Evolutionary conservation across 2,329 filamentous ascomycete genomes (phyloP).

Genomic region (Malbranchea zuffiana): DNA sequence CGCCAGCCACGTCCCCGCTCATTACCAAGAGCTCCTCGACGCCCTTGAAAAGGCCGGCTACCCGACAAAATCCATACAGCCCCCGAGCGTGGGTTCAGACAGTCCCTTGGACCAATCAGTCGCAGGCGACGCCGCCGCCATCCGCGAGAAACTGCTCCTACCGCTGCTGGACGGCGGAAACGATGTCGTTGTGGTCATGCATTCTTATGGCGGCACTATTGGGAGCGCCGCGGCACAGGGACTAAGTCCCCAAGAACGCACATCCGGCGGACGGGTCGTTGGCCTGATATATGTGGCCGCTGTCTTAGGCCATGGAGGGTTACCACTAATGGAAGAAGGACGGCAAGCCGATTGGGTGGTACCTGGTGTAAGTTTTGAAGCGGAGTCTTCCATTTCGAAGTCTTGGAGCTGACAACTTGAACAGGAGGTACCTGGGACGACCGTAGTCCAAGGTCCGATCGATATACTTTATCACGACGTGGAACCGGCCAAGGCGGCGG

Average conservation of each 20-base stretch:
- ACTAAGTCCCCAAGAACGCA: constrained; percentile 12
- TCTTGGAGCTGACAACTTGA: too few species aligned
- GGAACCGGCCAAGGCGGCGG: constrained; percentile 1
- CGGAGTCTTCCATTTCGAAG: too few species aligned
- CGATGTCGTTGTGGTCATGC: constrained; percentile 27
- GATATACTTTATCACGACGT: constrained; percentile 11
- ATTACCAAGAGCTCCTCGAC: constrained; percentile 19
- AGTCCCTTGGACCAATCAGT: constrained; percentile 15
- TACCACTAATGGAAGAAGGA: too few species aligned
- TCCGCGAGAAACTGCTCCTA: constrained; percentile 19
- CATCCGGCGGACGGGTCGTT: constrained; percentile 8
- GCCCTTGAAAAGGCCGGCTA: constrained; percentile 26
- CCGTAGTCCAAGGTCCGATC: too few species aligned
- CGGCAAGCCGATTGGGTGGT: too few species aligned
- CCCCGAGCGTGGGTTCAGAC: constrained; percentile 13
- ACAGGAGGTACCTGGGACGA: too few species aligned
- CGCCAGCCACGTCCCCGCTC: constrained; percentile 27
- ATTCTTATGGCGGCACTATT: constrained; percentile 29
- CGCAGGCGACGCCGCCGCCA: constrained; percentile 19
- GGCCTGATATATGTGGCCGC: constrained; percentile 9
- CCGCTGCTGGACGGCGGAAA: constrained; percentile 24
- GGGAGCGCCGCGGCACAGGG: constrained; percentile 22
- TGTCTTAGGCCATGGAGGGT: constrained; percentile 5
- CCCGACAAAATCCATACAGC: constrained; percentile 10
- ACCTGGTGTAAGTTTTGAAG: not conserved